phyloP scores from a whole-genome alignment of 148 eudicot species.

The Diospyros kaki region DNA sequence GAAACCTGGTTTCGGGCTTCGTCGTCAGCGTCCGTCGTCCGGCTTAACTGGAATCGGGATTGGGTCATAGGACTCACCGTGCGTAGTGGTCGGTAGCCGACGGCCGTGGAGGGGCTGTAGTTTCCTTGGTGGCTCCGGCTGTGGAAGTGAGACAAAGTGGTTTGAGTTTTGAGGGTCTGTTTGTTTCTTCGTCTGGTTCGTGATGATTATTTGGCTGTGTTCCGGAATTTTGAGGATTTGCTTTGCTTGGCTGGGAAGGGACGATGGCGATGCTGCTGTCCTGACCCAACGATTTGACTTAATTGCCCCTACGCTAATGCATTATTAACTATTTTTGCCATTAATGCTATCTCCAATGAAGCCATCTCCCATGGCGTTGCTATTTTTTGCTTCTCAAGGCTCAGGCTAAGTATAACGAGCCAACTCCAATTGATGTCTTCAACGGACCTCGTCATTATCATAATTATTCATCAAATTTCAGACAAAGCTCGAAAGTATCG shows the following conservation, averaged over 20 bases:
- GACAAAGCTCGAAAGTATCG: no score
- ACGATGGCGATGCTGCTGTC: slow-evolving; percentile 14
- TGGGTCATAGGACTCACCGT: slow-evolving; percentile 23
- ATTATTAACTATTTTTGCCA: no score
- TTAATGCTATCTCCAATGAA: no score
- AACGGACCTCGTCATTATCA: no score
- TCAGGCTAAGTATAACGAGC: no score
- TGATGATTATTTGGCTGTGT: background rate
- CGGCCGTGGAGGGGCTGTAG: background rate
- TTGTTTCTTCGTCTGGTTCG: background rate
- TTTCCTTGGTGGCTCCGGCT: background rate
- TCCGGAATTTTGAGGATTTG: slow-evolving; percentile 15
- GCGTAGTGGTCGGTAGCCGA: background rate
- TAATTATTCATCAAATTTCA: no score
- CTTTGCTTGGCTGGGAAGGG: slow-evolving; percentile 19
- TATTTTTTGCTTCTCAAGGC: no score
- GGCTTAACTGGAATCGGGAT: background rate
- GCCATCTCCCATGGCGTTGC: no score
- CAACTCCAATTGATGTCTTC: no score
- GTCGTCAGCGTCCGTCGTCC: slow-evolving; percentile 5
- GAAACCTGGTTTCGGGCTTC: slow-evolving; percentile 7
- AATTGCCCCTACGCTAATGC: no score
- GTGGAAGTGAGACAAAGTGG: background rate
- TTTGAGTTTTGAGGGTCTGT: background rate
- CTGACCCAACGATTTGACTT: no score